Base-by-base conservation (phyloP, 2,329 filamentous ascomycete genomes). In the Verticillium albo-atrum region DNA sequence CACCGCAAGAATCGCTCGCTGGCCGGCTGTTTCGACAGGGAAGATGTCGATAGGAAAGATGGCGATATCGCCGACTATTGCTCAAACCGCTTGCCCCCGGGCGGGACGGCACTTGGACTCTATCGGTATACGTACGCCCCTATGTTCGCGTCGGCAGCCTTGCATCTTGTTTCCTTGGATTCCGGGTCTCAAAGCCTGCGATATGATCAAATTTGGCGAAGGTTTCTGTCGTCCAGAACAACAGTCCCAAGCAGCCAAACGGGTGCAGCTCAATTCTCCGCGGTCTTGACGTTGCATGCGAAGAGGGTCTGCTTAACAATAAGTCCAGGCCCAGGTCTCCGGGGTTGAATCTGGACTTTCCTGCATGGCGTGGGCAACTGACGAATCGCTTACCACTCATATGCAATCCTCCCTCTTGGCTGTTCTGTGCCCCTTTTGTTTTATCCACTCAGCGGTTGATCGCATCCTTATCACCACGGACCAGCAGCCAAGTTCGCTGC, bases 1-100 rank as follows among this genome's bases (percentile, higher is more conserved):
- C 3, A 62, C 20, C 37, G 57, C 34, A 20, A 61, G 50, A 51
- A 62, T 58, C 12, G 35, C 59, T 20, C 52, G n/a, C 52, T 54
- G 26, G 25, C 10, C 26, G 52, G 52, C 20, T 15, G 25, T 23
- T 30, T 54, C 26, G 25, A 32, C 32, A 9, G 52, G 52, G 32
- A 54, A 54, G 52, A 17, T 54, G 52, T n/a, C n/a, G 25, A 32
- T 54, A 9, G 52, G 52, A 54, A 54, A 54, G 52, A 17, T 54
- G 52, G 52, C 52, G 30, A 25, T 55, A 2, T 15, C 15, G 17
- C 17, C 17, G 34, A 37, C 17, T 17, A 2, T 37, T n/a, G 4
- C 34, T 1, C 3, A 20, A 37, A 37, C 34, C 2, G 17, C 34
- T 15, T n/a, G 14, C 17, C 14, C 15, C 17, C 14, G 17, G 17